Conservation (phyloP, 1,284 basidiomycete genomes). For the Trichosporon sp. region DNA sequence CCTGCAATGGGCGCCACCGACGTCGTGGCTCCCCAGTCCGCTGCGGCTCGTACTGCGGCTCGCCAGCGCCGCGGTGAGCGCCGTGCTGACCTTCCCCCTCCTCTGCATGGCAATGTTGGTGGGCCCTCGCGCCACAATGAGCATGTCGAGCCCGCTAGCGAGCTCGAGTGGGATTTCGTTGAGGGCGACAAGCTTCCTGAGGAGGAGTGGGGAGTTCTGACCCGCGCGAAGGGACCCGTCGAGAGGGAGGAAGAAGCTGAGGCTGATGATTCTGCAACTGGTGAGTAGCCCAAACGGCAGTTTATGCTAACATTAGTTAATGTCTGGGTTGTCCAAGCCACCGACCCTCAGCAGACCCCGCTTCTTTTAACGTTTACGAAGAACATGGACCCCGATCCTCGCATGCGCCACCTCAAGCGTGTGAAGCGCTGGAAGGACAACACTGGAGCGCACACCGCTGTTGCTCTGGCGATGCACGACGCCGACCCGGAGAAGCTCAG, state of each 20-base stretch:
- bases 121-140: conserved; percentile 25
- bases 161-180: conserved; percentile 39
- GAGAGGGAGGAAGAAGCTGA: conserved; percentile 47
- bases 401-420: conserved; percentile 74
- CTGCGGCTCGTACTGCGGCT: conserved; percentile 5
- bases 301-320: conserved; percentile 58
- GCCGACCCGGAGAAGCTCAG: conserved; percentile 52
- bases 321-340: conserved; percentile 85
- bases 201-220: conserved; percentile 34
- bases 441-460: conserved; percentile 30
- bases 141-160: conserved; percentile 36
- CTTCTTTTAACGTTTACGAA: conserved; percentile 28
- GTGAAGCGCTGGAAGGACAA: conserved; percentile 54
- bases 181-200: conserved; percentile 26
- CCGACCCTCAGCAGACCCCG: conserved; percentile 58
- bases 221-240: conserved; percentile 42
- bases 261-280: conserved; percentile 34
- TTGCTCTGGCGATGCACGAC: conserved; percentile 43
- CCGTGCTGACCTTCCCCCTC: conserved; percentile 36
- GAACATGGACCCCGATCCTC: conserved; percentile 56
- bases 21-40: conserved; percentile 7
- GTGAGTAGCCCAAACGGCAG: conserved; percentile 34
- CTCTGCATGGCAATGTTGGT: conserved; percentile 37
- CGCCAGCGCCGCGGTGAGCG: conserved; percentile 22
- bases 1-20: neutral